Base-by-base conservation (phyloP, 176 grass and related monocot genomes). In the Pontederia paniculata region DNA sequence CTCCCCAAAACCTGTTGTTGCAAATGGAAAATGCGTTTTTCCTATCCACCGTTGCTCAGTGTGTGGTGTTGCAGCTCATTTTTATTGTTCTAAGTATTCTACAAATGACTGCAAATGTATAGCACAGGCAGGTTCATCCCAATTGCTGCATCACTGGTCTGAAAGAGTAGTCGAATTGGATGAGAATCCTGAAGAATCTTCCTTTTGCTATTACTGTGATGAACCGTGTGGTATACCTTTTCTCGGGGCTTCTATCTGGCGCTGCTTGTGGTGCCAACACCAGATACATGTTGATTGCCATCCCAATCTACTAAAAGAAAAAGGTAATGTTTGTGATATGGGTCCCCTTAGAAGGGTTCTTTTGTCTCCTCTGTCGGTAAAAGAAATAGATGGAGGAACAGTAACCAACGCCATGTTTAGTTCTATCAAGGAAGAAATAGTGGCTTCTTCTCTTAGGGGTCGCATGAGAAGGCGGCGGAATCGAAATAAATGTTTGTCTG, bases 271-370 rank as follows among this genome's bases (percentile, higher is more conserved):
- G 89, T 95, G 89, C 73, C 84, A 88, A 54, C 63, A 73, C 21
- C 78, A 82, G 70, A 82, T 95, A 56, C 84, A 95, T 75, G 84
- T 95, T 16, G 75, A 85, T 70, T 95, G 89, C 61, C 81, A 95
- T 70, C 72, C 84, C 3, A 85, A 95, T 45, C 45, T 88, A 25
- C 60, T 82, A 45, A 84, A 74, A 21, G 81, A 89, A 51, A 79
- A 54, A 0, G 76, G 66, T 21, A 83, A 83, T 70, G 62, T 73
- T 47, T 96, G 85, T 51, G 85, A 96, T 73, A 76, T 89, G 41
- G 85, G 85, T 52, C 74, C 72, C 5, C 72, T 80, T 8, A 72
- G 70, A 64, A 96, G 77, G 59, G 70, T 89, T 73, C 68, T 89
- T 70, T 67, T 89, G 56, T 79, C 90, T 48, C 85, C 90, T n/a